phyloP scores from a whole-genome alignment of 306 rosid species.

The Vicia faba region DNA sequence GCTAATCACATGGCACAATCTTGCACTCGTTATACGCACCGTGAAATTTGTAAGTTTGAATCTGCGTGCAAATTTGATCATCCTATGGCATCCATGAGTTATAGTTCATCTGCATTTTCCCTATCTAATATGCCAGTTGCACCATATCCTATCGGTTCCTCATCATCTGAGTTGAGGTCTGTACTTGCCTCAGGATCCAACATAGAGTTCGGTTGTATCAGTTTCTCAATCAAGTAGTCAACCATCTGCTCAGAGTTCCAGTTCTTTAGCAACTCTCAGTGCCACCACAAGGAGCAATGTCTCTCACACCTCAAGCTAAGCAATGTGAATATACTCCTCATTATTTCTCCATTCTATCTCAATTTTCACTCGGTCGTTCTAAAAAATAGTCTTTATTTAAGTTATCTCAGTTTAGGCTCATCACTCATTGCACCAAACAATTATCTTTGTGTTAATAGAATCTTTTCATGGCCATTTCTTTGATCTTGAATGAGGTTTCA shows the following conservation, averaged over 20 bases:
- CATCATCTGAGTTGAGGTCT: constrained; percentile 89
- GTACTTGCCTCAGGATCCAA: constrained; percentile 64
- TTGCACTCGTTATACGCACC: constrained; percentile 87
- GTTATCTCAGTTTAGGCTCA: constrained; percentile 62
- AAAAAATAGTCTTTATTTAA: constrained; percentile 63
- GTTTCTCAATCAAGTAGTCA: constrained; percentile 57
- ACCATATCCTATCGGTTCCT: constrained; percentile 91
- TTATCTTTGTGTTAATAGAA: constrained; percentile 72
- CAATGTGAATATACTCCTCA: constrained; percentile 58
- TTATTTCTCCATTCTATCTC: constrained; percentile 65
- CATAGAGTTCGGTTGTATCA: constrained; percentile 68
- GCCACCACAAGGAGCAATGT: constrained; percentile 55
- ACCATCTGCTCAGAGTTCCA: constrained; percentile 65
- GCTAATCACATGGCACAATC: no score
- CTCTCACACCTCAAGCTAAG: constrained; percentile 70
- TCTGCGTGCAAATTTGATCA: constrained; percentile 90
- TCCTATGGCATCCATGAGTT: constrained; percentile 82
- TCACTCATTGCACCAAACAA: constrained; percentile 60
- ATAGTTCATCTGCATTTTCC: constrained; percentile 93
- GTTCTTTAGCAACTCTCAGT: constrained; percentile 52
- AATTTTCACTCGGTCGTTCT: constrained; percentile 61
- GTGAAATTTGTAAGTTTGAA: constrained; percentile 90
- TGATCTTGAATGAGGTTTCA: constrained; percentile 72
- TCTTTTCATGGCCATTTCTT: constrained; percentile 72
- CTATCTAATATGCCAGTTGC: constrained; percentile 91